These are phyloP conservation scores for Setomelanomma holmii DNA, from an alignment of 2,329 filamentous ascomycete species.

Conservation along the genomic window DNA sequence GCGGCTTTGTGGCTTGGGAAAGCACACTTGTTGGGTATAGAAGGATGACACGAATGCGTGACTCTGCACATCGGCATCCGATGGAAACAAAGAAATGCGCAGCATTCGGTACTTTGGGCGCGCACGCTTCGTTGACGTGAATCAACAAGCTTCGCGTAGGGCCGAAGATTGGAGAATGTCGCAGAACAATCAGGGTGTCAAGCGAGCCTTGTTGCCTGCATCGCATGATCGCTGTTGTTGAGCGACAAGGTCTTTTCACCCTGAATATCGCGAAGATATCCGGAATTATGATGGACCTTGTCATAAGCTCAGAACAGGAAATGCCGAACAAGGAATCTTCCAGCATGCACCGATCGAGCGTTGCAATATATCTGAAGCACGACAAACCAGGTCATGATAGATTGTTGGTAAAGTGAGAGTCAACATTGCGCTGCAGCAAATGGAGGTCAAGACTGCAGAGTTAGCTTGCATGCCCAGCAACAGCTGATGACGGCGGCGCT, in stretches of 20 bases:
- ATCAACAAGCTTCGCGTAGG: background rate
- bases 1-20: slow-evolving; percentile 12
- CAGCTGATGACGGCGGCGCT: slow-evolving; percentile 10
- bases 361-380: slow-evolving; percentile 8
- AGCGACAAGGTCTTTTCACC: slow-evolving; percentile 11
- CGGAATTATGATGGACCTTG: slow-evolving; percentile 1
- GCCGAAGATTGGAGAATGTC: slow-evolving; percentile 10
- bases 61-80: slow-evolving; percentile 10
- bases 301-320: slow-evolving; percentile 3
- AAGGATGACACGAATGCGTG: slow-evolving; percentile 7
- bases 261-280: slow-evolving; percentile 10
- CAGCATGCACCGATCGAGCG: background rate
- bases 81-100: slow-evolving; percentile 16
- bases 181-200: slow-evolving; percentile 6
- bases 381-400: slow-evolving; percentile 9
- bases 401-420: slow-evolving; percentile 7
- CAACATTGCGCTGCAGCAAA: slow-evolving; percentile 15
- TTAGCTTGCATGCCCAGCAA: slow-evolving; percentile 8
- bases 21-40: slow-evolving; percentile 10
- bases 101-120: slow-evolving; percentile 9
- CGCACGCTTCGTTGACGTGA: background rate
- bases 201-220: slow-evolving; percentile 13
- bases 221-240: slow-evolving; percentile 11
- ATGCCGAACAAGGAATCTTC: background rate
- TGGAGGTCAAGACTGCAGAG: slow-evolving; percentile 10